Percentiles rank a stretch among this genome's conserved stretches.
Evolutionary conservation across 2,329 filamentous ascomycete genomes (phyloP).

Genomic region (Cladosporium sp.): DNA sequence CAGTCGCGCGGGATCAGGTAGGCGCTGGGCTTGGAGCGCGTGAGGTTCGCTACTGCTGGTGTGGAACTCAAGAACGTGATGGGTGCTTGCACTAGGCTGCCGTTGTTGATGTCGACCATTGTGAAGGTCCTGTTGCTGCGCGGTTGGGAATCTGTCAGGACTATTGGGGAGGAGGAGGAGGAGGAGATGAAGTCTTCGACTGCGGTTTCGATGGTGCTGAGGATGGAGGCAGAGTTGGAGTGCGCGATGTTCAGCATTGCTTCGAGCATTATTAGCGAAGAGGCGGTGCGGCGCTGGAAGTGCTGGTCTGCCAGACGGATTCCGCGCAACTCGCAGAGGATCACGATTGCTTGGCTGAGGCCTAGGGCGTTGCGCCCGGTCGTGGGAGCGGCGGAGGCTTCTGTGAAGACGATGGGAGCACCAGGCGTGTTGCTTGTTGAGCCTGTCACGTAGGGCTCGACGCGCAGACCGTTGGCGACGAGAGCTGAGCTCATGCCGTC

Average conservation of each 20-base stretch:
- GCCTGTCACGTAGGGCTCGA: constrained; percentile 34
- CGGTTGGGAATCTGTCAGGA: constrained; percentile 27
- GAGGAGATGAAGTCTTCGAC: constrained; percentile 25
- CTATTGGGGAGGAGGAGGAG: too few relatives aligned
- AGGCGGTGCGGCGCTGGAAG: constrained; percentile 31
- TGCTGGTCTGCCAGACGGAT: constrained; percentile 34
- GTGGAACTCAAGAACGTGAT: constrained; percentile 34
- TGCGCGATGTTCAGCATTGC: constrained; percentile 33
- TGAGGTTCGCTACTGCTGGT: constrained; percentile 33
- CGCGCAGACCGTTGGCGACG: constrained; percentile 27
- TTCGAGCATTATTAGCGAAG: constrained; percentile 32
- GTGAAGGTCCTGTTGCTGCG: constrained; percentile 28
- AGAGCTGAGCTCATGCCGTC: constrained; percentile 25
- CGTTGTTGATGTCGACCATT: constrained; percentile 31
- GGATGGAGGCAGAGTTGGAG: constrained; percentile 26
- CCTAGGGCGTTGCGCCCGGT: constrained; percentile 37
- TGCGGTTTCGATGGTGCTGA: constrained; percentile 28
- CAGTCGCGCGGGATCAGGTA: constrained; percentile 36
- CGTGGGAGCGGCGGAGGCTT: constrained; percentile 20
- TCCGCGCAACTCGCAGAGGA: constrained; percentile 34
- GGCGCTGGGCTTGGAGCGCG: constrained; percentile 29
- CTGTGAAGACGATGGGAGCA: neutral
- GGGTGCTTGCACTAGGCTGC: constrained; percentile 31
- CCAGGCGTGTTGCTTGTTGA: constrained; percentile 13
- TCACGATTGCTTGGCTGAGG: constrained; percentile 32